Base-by-base conservation (phyloP, 2,329 filamentous ascomycete species). In the Gyromitra esculenta region DNA sequence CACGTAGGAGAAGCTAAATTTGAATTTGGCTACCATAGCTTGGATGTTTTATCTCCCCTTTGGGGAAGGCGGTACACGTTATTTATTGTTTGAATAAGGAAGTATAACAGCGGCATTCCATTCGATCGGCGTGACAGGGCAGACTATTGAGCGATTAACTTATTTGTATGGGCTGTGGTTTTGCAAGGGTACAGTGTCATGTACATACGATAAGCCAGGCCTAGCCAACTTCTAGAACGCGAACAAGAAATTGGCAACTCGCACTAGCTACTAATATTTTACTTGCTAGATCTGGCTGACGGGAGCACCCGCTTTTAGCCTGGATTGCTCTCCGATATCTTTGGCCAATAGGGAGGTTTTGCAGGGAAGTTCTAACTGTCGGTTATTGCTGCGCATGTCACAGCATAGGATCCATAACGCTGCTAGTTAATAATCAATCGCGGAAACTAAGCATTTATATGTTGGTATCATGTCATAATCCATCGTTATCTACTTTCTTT, bases 141-240 rank as follows among this genome's bases (percentile, higher is more conserved):
- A 59, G 56, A 59, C 37, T 60, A 60, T 35, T 60, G 57, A 60
- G 37, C 57, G 57, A 31, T 60, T 65, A 65, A 50, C 37, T 48
- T 50, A 48, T 48, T 65, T 65, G 15, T 13, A 45, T 6, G n/a
- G 11, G 21, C 18, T 15, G 21, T 15, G 39, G 15, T 15, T 48
- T 13, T n/a, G 41, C 41, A 21, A 11, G 9, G 43, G n/a, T 4
- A 31, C 25, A 31, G 4, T 31, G 18, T 31, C 39, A 48, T 64
- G 39, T 5, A 45, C 18, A 21, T 41, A 43, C 57, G 57, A 60
- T 60, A 60, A 21, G 57, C 57, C 57, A 60, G n/a, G 57, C 41
- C 41, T 41, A 21, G 57, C 57, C 57, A 60, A 18, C 9, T 41
- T 60, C 57, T 37, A 60, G 35, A 39, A 60, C 21, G 1, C 57